Evolutionary conservation across 495 filamentous ascomycete genomes (phyloP), one percentile per base, ranked within the genome.

Genomic region (Podospora anserina): DNA sequence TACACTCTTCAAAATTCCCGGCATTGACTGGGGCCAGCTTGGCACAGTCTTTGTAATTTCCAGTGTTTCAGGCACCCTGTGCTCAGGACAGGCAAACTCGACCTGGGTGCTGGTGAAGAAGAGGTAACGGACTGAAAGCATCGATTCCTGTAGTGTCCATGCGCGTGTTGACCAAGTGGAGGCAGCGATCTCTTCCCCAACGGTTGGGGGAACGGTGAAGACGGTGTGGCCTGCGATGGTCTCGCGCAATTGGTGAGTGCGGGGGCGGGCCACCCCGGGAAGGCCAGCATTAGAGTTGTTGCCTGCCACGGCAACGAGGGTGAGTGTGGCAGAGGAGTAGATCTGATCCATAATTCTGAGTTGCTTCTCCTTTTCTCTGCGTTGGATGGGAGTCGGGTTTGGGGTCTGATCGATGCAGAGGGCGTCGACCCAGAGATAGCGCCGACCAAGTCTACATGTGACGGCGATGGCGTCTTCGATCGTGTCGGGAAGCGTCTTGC

Each of bases 351-450:
- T 58, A 1, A 58, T 58, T 13, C 23, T 19, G 55, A 58, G 55
- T 20, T 58, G 55, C 54, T 66, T 39, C 2, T 60, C 20, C 26
- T 71, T 71, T 15, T 65, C 66, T 13, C 28, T 63, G 32, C 44
- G 26, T 19, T 74, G 65, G 15, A 61, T 28, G 2, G 44, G 57
- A 1, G 64, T 67, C 2, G 71, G 68, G 16, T 66, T 70, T 0
- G 66, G 66, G 3, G 55, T 71, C 44, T 75, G 72, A 32, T 72
- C 68, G 55, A 74, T 70, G 55, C 69, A 75, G 5, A 74, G 64
- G 11, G 64, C 74, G 55, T 75, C 71, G 1, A 71, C 72, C 74
- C 70, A 75, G 34, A 75, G 67, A 68, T 75, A 75, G 5, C 57
- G 53, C 9, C 26, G 30, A 0, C 68, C 68, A 7, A 76, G 49